Evolutionary conservation across 2,329 filamentous ascomycete genomes (phyloP).

Genomic region (Aureobasidium leucospermi): DNA sequence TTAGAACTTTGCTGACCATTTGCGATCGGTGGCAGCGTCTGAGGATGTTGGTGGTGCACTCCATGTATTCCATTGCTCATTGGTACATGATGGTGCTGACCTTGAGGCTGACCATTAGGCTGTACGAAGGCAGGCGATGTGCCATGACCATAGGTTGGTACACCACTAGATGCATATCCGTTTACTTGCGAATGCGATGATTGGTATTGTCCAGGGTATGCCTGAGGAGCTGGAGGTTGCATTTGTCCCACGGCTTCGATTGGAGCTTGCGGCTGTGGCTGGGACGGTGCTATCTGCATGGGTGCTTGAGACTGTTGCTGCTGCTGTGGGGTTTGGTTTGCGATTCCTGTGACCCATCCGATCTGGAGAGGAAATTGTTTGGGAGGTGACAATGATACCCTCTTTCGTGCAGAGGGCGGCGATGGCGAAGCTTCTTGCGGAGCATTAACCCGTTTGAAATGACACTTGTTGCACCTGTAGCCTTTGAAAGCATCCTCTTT

Average conservation of each 20-base stretch:
- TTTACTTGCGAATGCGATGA: background rate
- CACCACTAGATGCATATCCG: background rate
- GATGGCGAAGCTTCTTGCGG: constrained; percentile 24
- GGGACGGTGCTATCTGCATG: background rate
- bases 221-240: constrained; percentile 15
- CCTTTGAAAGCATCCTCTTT: constrained; percentile 15
- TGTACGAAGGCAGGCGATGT: background rate
- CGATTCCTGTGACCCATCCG: constrained; percentile 12
- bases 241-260: constrained; percentile 12
- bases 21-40: background rate
- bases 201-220: constrained; percentile 18
- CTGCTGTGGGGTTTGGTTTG: background rate
- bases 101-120: background rate
- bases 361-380: constrained; percentile 21
- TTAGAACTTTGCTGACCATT: background rate
- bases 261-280: constrained; percentile 19
- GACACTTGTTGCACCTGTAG: constrained; percentile 43
- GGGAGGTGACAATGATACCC: constrained; percentile 20
- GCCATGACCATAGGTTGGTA: background rate
- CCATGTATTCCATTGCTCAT: constrained; percentile 7
- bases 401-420: constrained; percentile 13
- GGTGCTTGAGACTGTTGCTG: background rate
- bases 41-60: constrained; percentile 8
- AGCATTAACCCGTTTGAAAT: constrained; percentile 37
- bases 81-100: constrained; percentile 1